phyloP scores from a whole-genome alignment of 1,284 basidiomycete genomes.

The Bondarzewia mesenterica region DNA sequence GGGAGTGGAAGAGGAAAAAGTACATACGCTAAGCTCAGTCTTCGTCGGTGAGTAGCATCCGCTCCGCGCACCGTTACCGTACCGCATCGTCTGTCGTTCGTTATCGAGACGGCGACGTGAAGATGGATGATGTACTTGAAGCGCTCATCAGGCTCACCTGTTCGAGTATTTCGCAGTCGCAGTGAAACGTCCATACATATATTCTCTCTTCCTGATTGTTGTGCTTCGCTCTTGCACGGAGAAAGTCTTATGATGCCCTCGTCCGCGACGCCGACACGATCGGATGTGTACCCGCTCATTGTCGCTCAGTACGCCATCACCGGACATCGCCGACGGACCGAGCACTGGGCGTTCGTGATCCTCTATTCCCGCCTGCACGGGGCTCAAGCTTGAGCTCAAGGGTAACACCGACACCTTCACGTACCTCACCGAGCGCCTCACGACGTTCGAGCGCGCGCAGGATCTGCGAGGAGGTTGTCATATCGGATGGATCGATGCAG shows the following conservation, averaged over 20 bases:
- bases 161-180: too few species aligned
- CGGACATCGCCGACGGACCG: slow-evolving; percentile 20
- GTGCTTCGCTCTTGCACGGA: too few species aligned
- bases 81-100: too few species aligned
- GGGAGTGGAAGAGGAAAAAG: too few species aligned
- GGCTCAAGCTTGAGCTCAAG: slow-evolving; percentile 17
- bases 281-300: slow-evolving; percentile 16
- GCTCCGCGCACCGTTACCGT: too few species aligned
- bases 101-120: too few species aligned
- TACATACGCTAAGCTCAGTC: too few species aligned
- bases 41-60: too few species aligned
- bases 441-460: not conserved
- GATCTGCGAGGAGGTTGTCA: not conserved
- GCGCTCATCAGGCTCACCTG: too few species aligned
- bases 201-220: too few species aligned
- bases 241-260: not conserved
- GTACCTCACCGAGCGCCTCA: slow-evolving; percentile 10
- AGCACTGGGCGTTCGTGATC: slow-evolving; percentile 22
- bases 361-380: slow-evolving; percentile 15
- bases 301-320: slow-evolving; percentile 22
- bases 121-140: too few species aligned
- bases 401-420: slow-evolving; percentile 21
- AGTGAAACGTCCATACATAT: too few species aligned
- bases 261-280: not conserved
- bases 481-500: not conserved